These are phyloP conservation scores for Vinca minor DNA, from an alignment of 257 asterid genomes.

Conservation along the genomic window DNA sequence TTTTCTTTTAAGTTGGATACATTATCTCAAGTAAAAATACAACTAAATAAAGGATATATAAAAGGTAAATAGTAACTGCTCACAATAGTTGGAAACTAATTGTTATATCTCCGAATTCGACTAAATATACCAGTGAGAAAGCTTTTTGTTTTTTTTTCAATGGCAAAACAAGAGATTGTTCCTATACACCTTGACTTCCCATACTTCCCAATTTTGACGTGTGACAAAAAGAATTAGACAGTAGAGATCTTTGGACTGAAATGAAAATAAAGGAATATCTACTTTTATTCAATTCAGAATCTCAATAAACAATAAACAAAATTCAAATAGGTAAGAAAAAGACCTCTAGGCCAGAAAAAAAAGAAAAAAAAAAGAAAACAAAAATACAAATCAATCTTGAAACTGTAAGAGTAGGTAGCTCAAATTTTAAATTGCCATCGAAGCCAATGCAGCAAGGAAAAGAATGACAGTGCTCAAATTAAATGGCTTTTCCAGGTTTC, in stretches of 20 bases:
- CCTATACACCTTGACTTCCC: too few species aligned
- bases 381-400: not conserved
- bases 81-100: too few species aligned
- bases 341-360: not conserved
- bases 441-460: slow-evolving; percentile 20
- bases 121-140: too few species aligned
- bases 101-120: too few species aligned
- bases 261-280: not conserved
- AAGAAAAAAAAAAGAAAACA: not conserved
- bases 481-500: slow-evolving; percentile 21
- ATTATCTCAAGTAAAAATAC: too few species aligned
- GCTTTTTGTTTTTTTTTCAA: too few species aligned
- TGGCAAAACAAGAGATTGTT: too few species aligned
- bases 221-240: not conserved
- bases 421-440: slow-evolving; percentile 12
- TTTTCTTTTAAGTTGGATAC: too few species aligned
- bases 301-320: slow-evolving; percentile 2
- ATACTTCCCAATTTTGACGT: too few species aligned
- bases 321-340: not conserved
- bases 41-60: too few species aligned
- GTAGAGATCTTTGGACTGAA: not conserved
- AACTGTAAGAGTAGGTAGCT: slow-evolving; percentile 5
- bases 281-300: not conserved
- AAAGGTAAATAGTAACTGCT: too few species aligned
- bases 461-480: slow-evolving; percentile 15